These are phyloP conservation scores for Gossypium sturtianum DNA, from an alignment of 345 rosid species.

Conservation along the genomic window DNA sequence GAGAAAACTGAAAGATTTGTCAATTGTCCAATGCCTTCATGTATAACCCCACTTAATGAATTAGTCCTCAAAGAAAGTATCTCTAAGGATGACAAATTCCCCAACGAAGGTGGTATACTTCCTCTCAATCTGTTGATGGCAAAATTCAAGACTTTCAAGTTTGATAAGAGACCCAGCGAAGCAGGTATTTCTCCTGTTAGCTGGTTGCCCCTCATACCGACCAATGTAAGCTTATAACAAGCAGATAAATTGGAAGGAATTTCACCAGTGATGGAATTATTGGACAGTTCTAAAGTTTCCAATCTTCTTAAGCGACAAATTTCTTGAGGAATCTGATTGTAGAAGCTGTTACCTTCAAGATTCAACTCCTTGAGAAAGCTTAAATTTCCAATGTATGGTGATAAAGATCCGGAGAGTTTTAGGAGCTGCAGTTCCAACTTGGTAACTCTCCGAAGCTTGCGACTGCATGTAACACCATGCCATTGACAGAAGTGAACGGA, in stretches of 20 bases:
- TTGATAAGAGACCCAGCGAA: background rate
- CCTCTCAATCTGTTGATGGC: slow-evolving; percentile 5
- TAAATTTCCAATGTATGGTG: slow-evolving; percentile 14
- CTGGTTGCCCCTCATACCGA: background rate
- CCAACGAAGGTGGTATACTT: slow-evolving; percentile 15
- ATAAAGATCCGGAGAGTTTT: background rate
- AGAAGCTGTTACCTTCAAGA: slow-evolving; percentile 10
- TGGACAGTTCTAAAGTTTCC: background rate
- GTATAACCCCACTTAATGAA: slow-evolving; percentile 5
- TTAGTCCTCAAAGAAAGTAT: background rate
- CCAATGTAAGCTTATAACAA: background rate
- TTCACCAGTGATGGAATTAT: slow-evolving; percentile 18
- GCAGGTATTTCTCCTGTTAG: slow-evolving; percentile 15
- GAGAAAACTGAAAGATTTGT: background rate
- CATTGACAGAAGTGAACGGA: slow-evolving; percentile 14
- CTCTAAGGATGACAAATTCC: slow-evolving; percentile 13
- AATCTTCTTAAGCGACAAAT: slow-evolving; percentile 7
- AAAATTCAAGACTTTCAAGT: background rate
- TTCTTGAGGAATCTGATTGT: slow-evolving; percentile 11
- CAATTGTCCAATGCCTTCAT: background rate
- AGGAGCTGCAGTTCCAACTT: background rate
- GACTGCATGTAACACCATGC: slow-evolving; percentile 15
- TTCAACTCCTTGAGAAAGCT: slow-evolving; percentile 2
- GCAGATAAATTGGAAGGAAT: slow-evolving; percentile 15
- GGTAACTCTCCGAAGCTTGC: slow-evolving; percentile 8